Evolutionary conservation across 2,329 filamentous ascomycete genomes (phyloP).

Genomic region (Myriosclerotinia scirpicola): DNA sequence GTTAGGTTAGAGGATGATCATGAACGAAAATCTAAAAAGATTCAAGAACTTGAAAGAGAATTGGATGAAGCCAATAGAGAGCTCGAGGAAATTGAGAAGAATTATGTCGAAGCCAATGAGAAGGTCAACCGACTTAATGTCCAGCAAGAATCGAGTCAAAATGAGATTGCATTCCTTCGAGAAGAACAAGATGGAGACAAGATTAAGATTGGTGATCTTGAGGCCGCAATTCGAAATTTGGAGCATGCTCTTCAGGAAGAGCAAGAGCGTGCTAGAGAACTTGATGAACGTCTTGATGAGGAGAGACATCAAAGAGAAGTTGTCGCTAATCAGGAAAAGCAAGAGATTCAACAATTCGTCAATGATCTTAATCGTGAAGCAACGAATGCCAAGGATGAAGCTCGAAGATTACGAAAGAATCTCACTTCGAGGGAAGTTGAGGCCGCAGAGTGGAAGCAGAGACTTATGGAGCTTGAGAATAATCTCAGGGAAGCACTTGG

Average conservation of each 20-base stretch:
- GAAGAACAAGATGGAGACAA: constrained; percentile 98
- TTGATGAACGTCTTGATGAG: constrained; percentile 72
- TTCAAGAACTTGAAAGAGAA: constrained; percentile 80
- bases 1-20: constrained; percentile 88
- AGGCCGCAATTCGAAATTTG: constrained; percentile 76
- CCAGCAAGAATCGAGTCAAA: constrained; percentile 88
- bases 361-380: constrained; percentile 89
- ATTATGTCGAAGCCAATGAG: constrained; percentile 78
- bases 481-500: constrained; percentile 84
- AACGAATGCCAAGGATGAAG: constrained; percentile 80
- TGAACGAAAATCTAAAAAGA: constrained; percentile 72
- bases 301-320: constrained; percentile 86
- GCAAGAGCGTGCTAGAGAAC: constrained; percentile 70
- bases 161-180: constrained; percentile 89
- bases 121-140: constrained; percentile 87
- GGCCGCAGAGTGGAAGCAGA: constrained; percentile 86
- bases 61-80: constrained; percentile 82
- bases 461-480: constrained; percentile 84
- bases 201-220: constrained; percentile 93
- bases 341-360: constrained; percentile 90
- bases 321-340: constrained; percentile 84
- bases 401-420: constrained; percentile 76
- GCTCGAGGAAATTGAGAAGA: constrained; percentile 80
- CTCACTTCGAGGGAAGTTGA: constrained; percentile 84
- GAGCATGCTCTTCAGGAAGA: constrained; percentile 81